These are phyloP conservation scores for Bacterosira constricta DNA, from an alignment of 108 stramenopile genomes.

Conservation along the genomic window DNA sequence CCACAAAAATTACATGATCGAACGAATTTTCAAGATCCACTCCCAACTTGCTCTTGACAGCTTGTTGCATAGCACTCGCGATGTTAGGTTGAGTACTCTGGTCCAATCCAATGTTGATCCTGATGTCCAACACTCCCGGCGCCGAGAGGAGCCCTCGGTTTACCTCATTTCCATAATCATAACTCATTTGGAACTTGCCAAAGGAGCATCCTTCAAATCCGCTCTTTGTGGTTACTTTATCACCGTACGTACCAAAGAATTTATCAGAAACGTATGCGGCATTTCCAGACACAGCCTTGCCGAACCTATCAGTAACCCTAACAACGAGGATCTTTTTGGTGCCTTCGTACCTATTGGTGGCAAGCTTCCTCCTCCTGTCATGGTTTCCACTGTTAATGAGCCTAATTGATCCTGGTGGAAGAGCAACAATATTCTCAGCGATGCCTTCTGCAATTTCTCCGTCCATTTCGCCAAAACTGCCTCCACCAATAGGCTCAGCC, in stretches of 20 bases:
- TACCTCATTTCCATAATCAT: conserved; percentile 1
- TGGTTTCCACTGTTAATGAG: background rate
- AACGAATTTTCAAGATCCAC: conserved; percentile 23
- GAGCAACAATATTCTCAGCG: background rate
- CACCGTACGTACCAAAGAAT: conserved; percentile 41
- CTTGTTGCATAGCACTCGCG: background rate
- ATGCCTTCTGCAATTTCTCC: background rate
- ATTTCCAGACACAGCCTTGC: conserved; percentile 8
- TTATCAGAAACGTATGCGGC: conserved; percentile 36
- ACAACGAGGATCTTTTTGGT: conserved; percentile 29
- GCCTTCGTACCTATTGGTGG: conserved; percentile 14
- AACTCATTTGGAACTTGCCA: conserved; percentile 23
- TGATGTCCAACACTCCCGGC: conserved; percentile 41
- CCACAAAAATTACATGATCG: conserved; percentile 38
- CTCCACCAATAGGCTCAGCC: conserved; percentile 2
- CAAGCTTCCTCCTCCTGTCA: background rate
- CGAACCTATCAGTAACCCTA: conserved; percentile 35
- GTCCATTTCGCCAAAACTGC: background rate
- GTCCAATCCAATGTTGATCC: conserved; percentile 4
- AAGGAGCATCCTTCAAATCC: conserved; percentile 44
- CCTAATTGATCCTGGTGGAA: conserved; percentile 14
- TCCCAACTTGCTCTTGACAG: conserved; percentile 16
- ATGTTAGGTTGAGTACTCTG: conserved; percentile 9
- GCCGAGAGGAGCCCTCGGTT: conserved; percentile 4
- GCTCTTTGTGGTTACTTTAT: conserved; percentile 16